Evolutionary conservation across 2,329 filamentous ascomycete species (phyloP), one percentile per base, ranked within the genome.

Genomic region (Leptosphaerulina australis): DNA sequence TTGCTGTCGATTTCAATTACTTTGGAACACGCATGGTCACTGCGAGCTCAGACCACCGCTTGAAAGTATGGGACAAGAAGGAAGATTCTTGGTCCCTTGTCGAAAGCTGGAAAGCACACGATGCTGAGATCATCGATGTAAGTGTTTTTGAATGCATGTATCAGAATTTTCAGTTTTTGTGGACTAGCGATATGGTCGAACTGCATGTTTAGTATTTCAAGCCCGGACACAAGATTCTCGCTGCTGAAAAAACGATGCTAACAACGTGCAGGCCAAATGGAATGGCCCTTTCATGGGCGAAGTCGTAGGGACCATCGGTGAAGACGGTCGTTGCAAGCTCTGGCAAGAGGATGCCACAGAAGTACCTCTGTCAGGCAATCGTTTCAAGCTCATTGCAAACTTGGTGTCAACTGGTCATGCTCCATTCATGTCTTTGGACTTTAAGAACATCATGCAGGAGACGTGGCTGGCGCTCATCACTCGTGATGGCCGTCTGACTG

Each of bases 21-120:
- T 96, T 96, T 72, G 93, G 92, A 62, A 92, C 91, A 64, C 89
- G 92, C 62, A 92, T 93, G 79, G 89, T 92, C 31, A 94, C 91
- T 2, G 91, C 91, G 25, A 94, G 91, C 14, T 90, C 93, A 14
- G 93, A 97, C 72, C 93, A 96, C 72, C 90, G 88, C 71, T 88
- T 97, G 66, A 91, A 92, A 69, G 88, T 97, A 56, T 97, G 93
- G 82, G 90, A 93, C 73, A 83, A 87, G 37, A 88, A 94, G 68
- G 86, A 82, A 50, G 79, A 86, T 59, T 85, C 85, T 31, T 96
- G 91, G 90, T 81, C 84, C 41, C 77, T 94, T 28, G 88, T 86
- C 68, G 93, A 97, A 75, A 91, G 85, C 48, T 97, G 92, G 91
- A 85, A 83, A 37, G 93, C 91, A 14, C 93, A 97, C 70, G 88